phyloP scores from a whole-genome alignment of 169 alveolate genomes.

The Plasmodium fragile region DNA sequence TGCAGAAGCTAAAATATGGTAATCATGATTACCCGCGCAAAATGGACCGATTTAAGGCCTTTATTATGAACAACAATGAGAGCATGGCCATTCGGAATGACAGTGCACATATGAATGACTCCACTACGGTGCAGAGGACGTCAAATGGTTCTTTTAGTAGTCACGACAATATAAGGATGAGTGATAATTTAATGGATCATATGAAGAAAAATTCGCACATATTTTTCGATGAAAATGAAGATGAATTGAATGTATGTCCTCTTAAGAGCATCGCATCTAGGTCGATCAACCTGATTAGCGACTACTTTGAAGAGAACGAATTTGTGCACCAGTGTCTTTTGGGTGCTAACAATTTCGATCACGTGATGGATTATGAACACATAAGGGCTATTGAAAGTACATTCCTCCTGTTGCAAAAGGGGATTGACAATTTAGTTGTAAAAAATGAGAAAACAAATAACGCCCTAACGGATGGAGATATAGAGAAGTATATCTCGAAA shows the following conservation, averaged over 20 bases:
- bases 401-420: slow-evolving; percentile 40
- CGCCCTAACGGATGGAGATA: slow-evolving; percentile 44
- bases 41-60: slow-evolving; percentile 47
- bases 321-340: slow-evolving; percentile 67
- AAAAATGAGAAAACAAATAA: slow-evolving; percentile 54
- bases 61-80: slow-evolving; percentile 1
- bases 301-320: slow-evolving; percentile 75
- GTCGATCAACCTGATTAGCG: slow-evolving; percentile 55
- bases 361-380: slow-evolving; percentile 76
- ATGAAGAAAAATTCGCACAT: slow-evolving; percentile 33
- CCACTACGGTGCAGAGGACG: neutral
- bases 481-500: slow-evolving; percentile 87
- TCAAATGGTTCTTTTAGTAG: neutral
- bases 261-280: slow-evolving; percentile 41
- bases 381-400: slow-evolving; percentile 76
- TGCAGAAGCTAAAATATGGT: slow-evolving; percentile 89
- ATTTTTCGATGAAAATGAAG: slow-evolving; percentile 66
- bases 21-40: slow-evolving; percentile 84
- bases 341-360: slow-evolving; percentile 44
- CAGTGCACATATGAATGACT: neutral
- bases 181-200: slow-evolving; percentile 42
- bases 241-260: slow-evolving; percentile 5
- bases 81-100: neutral
- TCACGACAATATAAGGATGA: neutral
- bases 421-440: slow-evolving; percentile 62